Evolutionary conservation across 305 asterid genomes (phyloP).

Genomic region (Coffea humblotiana): DNA sequence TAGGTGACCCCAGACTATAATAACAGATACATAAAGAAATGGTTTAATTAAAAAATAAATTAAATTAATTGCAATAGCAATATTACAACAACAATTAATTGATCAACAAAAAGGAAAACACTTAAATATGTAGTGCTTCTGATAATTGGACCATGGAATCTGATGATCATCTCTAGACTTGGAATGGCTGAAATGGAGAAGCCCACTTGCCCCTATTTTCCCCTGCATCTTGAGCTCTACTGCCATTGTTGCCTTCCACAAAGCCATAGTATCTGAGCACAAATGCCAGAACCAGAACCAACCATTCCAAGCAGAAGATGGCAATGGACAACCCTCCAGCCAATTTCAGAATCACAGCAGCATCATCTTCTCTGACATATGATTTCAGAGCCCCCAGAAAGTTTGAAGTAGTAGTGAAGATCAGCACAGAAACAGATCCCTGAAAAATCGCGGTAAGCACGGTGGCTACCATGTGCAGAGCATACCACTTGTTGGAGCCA

Average conservation of each 20-base stretch:
- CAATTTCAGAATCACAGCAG: constrained; percentile 30
- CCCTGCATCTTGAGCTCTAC: constrained; percentile 26
- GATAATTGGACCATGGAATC: neutral
- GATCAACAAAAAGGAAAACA: neutral
- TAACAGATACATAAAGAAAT: neutral
- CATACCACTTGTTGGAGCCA: constrained; percentile 36
- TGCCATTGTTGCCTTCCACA: constrained; percentile 25
- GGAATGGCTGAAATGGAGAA: constrained; percentile 30
- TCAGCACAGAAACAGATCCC: constrained; percentile 43
- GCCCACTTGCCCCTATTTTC: constrained; percentile 17
- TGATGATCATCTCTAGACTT: constrained; percentile 5
- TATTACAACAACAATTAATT: neutral
- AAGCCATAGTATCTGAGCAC: constrained; percentile 36
- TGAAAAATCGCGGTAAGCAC: constrained; percentile 50
- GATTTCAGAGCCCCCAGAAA: constrained; percentile 26
- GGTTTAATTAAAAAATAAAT: neutral
- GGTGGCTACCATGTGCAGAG: constrained; percentile 40
- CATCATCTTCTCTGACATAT: constrained; percentile 33
- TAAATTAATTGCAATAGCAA: neutral
- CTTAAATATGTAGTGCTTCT: neutral
- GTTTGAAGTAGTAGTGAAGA: constrained; percentile 30
- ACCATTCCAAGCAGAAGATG: constrained; percentile 40
- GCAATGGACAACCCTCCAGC: constrained; percentile 33
- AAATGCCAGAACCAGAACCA: constrained; percentile 37
- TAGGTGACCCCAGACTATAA: neutral